Conservation (phyloP, 192 early-diverging fungal genomes). For the Coemansia sp. region DNA sequence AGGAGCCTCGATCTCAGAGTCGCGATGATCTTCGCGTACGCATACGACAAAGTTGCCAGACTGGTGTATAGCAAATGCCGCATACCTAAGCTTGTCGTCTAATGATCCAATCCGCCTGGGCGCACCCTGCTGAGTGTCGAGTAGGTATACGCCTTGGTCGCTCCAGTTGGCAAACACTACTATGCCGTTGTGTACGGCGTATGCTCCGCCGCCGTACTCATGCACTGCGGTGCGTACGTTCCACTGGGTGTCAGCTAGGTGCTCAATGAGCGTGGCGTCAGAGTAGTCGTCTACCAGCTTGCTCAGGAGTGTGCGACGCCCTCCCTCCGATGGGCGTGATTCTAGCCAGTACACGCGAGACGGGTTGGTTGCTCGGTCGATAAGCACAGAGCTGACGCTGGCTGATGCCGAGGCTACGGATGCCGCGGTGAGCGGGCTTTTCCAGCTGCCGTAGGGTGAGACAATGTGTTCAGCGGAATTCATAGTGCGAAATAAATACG, state of each 20-base stretch:
- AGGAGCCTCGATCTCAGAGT: conserved; percentile 47
- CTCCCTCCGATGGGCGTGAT: conserved; percentile 43
- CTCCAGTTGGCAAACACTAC: conserved; percentile 67
- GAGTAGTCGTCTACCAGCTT: conserved; percentile 35
- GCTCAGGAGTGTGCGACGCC: conserved; percentile 38
- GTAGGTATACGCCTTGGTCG: conserved; percentile 61
- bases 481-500: not conserved
- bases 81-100: conserved; percentile 62
- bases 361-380: conserved; percentile 32
- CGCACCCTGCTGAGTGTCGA: conserved; percentile 34
- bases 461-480: not conserved
- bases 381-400: conserved; percentile 15
- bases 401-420: conserved; percentile 30
- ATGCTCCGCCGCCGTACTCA: conserved; percentile 76
- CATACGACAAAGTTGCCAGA: conserved; percentile 60
- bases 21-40: conserved; percentile 72
- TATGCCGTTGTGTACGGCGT: conserved; percentile 58
- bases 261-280: conserved; percentile 24
- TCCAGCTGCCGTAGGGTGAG: conserved; percentile 52
- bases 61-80: conserved; percentile 64
- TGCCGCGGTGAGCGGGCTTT: conserved; percentile 37
- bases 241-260: conserved; percentile 50
- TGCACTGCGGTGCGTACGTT: conserved; percentile 72
- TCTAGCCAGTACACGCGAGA: conserved; percentile 52
- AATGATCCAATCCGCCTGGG: conserved; percentile 51